Evolutionary conservation across 768 basidiomycete genomes (phyloP), one percentile per base, ranked within the genome.

Genomic region (Calvatia gigantea): DNA sequence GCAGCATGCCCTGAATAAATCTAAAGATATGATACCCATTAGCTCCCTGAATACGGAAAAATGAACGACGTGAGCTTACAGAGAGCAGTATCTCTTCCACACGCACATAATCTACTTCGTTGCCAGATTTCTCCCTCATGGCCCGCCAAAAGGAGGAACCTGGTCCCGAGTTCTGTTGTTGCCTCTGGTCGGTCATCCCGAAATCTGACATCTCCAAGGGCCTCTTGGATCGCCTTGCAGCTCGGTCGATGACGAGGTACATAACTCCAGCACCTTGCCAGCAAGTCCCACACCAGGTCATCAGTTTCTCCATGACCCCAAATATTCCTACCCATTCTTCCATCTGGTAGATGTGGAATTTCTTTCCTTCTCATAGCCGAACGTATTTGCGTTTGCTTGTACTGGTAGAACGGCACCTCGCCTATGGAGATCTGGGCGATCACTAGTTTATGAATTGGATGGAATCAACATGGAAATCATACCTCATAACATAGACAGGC

Each of bases 401-500:
- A 49, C 17, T 35, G 32, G 17, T 49, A 19, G 25, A 49, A 37
- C 11, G 47, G 47, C 2, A 35, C 12, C 28, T 49, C 37, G n/a
- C 47, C 19, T 11, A 33, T 35, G 15, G 37, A 35, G 11, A 37
- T 5, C 47, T n/a, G 33, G 33, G 4, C 4, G 19, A 19, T 1
- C 11, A n/a, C n/a, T n/a, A n/a, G 15, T 15, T 15, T 28, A 23
- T 2, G 4, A 35, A 12, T 3, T 9, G 32, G 12, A 7, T 5
- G 47, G 23, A 3, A 48, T 6, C 35, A 17, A 12, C 14, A 5
- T 9, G 21, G 21, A 14, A 41, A 41, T 7, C 21, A 12, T 31
- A 52, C 51, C 41, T 43, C 51, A 29, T 52, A 52, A 11, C 28
- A 51, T 8, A 39, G 25, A 51, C 50, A 51, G 4, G 37, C 25